phyloP scores from a whole-genome alignment of 495 filamentous ascomycete species.

The Thermochaetoides thermophila region DNA sequence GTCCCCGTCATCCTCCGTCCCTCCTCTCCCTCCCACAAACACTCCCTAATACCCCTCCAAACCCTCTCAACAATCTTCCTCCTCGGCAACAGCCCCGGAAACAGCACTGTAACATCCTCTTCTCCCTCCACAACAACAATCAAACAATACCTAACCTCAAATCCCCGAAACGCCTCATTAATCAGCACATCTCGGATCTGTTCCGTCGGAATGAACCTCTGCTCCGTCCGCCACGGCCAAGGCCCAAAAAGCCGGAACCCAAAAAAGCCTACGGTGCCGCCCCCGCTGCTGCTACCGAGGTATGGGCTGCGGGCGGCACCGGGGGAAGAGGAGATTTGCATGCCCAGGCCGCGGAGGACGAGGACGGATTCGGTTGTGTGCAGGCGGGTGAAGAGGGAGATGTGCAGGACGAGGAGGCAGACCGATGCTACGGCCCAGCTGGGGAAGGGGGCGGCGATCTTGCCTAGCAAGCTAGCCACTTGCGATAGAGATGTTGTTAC shows the following conservation, averaged over 20 bases:
- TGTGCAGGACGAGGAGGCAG: slow-evolving; percentile 16
- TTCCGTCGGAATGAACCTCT: slow-evolving; percentile 85
- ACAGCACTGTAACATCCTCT: slow-evolving; percentile 78
- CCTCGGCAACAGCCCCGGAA: slow-evolving; percentile 64
- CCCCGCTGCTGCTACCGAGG: slow-evolving; percentile 20
- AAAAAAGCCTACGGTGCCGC: slow-evolving; percentile 15
- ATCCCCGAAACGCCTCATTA: slow-evolving; percentile 88
- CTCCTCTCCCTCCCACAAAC: slow-evolving; percentile 51
- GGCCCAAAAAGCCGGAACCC: too few relatives aligned
- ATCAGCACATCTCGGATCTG: slow-evolving; percentile 86
- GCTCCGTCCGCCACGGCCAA: slow-evolving; percentile 20
- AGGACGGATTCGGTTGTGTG: slow-evolving; percentile 70
- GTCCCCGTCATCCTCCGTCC: slow-evolving; percentile 3
- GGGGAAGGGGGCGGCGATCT: slow-evolving; percentile 26
- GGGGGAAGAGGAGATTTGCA: slow-evolving; percentile 51
- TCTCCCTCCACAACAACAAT: slow-evolving; percentile 86
- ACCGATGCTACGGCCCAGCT: slow-evolving; percentile 13
- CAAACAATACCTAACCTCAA: slow-evolving; percentile 82
- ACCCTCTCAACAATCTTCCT: slow-evolving; percentile 62
- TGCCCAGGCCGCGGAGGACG: slow-evolving; percentile 75
- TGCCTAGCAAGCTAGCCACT: slow-evolving; percentile 1
- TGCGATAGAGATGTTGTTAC: not conserved
- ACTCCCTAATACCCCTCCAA: slow-evolving; percentile 65
- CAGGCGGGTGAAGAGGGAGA: slow-evolving; percentile 20
- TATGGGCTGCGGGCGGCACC: slow-evolving; percentile 17